Evolutionary conservation across 495 filamentous ascomycete genomes (phyloP).

Genomic region (Daldinia childiae): DNA sequence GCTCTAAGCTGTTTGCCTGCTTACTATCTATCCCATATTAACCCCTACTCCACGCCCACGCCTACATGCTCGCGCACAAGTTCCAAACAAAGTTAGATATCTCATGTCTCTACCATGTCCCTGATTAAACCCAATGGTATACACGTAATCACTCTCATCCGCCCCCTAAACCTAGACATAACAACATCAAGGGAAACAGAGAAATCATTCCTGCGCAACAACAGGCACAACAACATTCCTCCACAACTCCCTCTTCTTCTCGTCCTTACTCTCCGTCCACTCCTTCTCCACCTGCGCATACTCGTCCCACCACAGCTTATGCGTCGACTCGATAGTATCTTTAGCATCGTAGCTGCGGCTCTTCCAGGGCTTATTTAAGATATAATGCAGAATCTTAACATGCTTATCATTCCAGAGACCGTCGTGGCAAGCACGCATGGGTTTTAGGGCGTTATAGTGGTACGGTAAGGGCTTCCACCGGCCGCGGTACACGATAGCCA

Average conservation of each 20-base stretch:
- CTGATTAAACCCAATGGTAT: constrained; percentile 9
- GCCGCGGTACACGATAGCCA: constrained; percentile 51
- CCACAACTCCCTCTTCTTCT: constrained; percentile 47
- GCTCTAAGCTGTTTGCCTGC: constrained; percentile 9
- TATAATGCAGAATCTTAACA: constrained; percentile 53
- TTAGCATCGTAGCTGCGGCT: constrained; percentile 44
- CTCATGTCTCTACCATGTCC: constrained; percentile 7
- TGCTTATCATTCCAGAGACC: constrained; percentile 48
- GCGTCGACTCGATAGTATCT: constrained; percentile 50
- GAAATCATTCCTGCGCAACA: constrained; percentile 49
- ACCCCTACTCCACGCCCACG: background rate
- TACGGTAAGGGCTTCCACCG: constrained; percentile 53
- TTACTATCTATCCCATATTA: constrained; percentile 8
- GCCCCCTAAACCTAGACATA: background rate
- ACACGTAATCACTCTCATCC: constrained; percentile 2
- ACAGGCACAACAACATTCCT: constrained; percentile 50
- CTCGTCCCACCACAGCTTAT: constrained; percentile 53
- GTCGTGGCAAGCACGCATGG: constrained; percentile 50
- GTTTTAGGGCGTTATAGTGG: constrained; percentile 52
- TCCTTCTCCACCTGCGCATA: constrained; percentile 49
- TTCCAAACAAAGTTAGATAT: constrained; percentile 10
- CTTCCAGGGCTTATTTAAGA: constrained; percentile 54
- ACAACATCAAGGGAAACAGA: background rate
- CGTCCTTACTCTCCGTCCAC: constrained; percentile 44
- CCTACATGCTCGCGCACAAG: background rate